Base-by-base conservation (phyloP, 169 alveolate genomes). In the Plasmodium vinckei region DNA sequence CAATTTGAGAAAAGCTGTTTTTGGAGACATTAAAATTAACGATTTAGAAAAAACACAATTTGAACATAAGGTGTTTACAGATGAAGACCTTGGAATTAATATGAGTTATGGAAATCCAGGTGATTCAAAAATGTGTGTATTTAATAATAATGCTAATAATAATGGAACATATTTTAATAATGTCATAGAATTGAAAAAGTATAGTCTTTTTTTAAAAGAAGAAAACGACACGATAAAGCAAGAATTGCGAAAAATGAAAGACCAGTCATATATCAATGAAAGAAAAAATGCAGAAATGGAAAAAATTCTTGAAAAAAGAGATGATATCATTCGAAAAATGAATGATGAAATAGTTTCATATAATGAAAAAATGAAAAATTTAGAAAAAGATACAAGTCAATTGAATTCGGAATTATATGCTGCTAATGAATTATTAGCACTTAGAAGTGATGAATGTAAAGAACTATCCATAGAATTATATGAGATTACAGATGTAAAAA, bases 1-100 rank as follows among this genome's bases (percentile, higher is more conserved):
- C 23, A 86, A 86, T 86, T 60, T 86, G 69, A 86, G 91, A 49
- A 86, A 70, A 60, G 91, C 91, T 9, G 91, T 70, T 51, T 86
- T 86, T 54, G 91, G 91, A 0, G 91, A 86, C 46, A 49, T 86
- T 39, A 63, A 86, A 60, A 46, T 86, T 17, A 68, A 42, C 27
- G 91, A 86, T 23, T 19, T 86, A 46, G 91, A 86, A 59, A 86
- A 53, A 33, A 53, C 75, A 25, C 47, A 65, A 69, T 44, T 70
- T 21, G 75, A 68, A 33, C 75, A 86, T 42, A 86, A 70, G 46
- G 42, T 86, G 12, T 69, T 86, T 51, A 86, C 73, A 3, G 91
- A 86, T 39, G 87, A 86, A 51, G 91, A 86, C 47, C 72, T 82
- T 15, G 88, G 88, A 4, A 57, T 54, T 17, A 27, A 84, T 6